Conservation (phyloP, 148 eudicot genomes). For the Amaranthus cruentus region DNA sequence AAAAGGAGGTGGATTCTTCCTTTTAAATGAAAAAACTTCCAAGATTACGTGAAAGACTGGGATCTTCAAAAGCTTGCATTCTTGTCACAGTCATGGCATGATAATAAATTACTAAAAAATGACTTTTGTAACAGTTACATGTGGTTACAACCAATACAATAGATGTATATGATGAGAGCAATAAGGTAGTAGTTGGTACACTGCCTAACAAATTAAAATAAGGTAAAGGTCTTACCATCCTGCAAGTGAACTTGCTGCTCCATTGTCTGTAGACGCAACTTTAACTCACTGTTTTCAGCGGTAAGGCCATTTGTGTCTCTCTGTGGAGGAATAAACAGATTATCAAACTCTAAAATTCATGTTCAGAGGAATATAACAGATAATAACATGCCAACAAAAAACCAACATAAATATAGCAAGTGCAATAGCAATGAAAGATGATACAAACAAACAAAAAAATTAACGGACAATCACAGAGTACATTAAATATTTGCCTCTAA, state of each 20-base stretch:
- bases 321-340: constrained; percentile 33
- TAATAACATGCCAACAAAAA: not conserved
- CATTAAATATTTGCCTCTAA: not conserved
- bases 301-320: constrained; percentile 88
- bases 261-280: constrained; percentile 86
- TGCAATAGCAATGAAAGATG: not conserved
- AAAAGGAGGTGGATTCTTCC: not conserved
- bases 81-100: not conserved
- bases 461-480: constrained; percentile 4
- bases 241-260: constrained; percentile 98
- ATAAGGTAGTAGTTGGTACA: not conserved
- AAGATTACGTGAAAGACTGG: not conserved
- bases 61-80: not conserved
- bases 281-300: constrained; percentile 88
- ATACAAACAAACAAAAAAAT: not conserved
- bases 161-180: not conserved
- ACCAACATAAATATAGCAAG: not conserved
- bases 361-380: not conserved
- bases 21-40: not conserved
- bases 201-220: not conserved
- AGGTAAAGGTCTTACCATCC: constrained; percentile 56
- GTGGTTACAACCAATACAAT: not conserved
- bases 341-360: not conserved
- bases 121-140: not conserved
- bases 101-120: not conserved